Evolutionary conservation across 2,329 filamentous ascomycete genomes (phyloP).

Genomic region (Talaromyces islandicus): DNA sequence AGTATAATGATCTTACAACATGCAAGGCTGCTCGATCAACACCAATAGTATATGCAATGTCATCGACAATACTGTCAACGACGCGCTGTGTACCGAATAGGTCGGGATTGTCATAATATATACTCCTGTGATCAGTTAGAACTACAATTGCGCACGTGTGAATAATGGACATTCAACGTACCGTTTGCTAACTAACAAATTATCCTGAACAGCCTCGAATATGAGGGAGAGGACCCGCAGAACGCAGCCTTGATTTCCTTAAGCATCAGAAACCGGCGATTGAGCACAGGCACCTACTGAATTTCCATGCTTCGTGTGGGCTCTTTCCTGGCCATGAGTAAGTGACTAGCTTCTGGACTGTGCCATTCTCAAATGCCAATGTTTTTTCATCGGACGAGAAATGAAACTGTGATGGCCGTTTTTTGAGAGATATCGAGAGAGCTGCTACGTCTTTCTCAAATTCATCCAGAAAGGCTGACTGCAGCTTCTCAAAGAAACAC

Average conservation of each 20-base stretch:
- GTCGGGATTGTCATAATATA: constrained; percentile 57
- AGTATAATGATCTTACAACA: constrained; percentile 42
- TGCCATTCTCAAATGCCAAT: constrained; percentile 1
- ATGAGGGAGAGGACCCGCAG: constrained; percentile 53
- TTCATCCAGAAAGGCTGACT: constrained; percentile 5
- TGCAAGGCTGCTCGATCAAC: constrained; percentile 51
- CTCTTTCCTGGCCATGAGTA: constrained; percentile 52
- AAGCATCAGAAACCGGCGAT: not conserved
- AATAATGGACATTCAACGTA: constrained; percentile 17
- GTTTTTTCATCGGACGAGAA: constrained; percentile 24
- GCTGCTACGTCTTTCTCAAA: constrained; percentile 10
- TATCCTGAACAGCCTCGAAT: constrained; percentile 44
- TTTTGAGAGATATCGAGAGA: constrained; percentile 23
- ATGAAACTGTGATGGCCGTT: constrained; percentile 14
- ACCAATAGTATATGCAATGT: constrained; percentile 55
- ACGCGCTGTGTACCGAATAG: constrained; percentile 53
- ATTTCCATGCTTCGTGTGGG: constrained; percentile 52
- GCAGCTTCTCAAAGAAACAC: constrained; percentile 7
- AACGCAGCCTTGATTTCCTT: constrained; percentile 4
- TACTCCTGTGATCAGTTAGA: constrained; percentile 42
- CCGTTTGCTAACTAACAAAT: constrained; percentile 53
- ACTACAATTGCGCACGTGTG: not conserved
- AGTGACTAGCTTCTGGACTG: constrained; percentile 17
- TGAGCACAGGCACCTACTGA: constrained; percentile 20
- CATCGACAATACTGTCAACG: constrained; percentile 56